Evolutionary conservation across 192 early-diverging fungal genomes (phyloP), one percentile per base, ranked within the genome.

Genomic region (Pecoramyces ruminantium): DNA sequence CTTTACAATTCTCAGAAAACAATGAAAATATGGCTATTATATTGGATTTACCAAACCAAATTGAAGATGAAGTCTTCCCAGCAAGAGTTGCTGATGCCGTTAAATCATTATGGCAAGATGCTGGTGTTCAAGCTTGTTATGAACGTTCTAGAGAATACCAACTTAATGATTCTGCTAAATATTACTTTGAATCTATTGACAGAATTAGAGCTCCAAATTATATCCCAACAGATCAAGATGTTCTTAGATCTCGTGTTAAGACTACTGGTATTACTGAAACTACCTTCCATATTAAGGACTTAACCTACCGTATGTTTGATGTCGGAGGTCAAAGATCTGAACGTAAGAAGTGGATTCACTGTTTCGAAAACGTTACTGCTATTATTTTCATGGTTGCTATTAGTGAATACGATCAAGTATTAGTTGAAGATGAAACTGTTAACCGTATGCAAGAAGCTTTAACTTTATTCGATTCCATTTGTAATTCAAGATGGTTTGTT

Each of bases 321-420:
- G 97, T 98, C 77, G 97, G 97, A 83, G 97, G 97, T 58, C 97
- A 98, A 89, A 93, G 97, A 77, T 96, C 95, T 67, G 97, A 98
- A 88, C 91, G 97, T 83, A 98, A 98, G 83, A 98, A 98, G 88
- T 97, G 97, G 97, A 96, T 97, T 82, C 97, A 97, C 87, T 98
- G 96, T 83, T 98, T 98, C 82, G 97, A 98, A 84, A 95, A 96
- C 83, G 96, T 97, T 28, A 97, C 95, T 1, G 93, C 95, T 8
- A 96, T 98, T 81, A 89, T 98, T 34, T 98, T 98, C 86, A 85
- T 98, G 84, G 96, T 97, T 27, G 97, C 97, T 34, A 96, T 97
- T 79, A 92, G 90, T 29, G 96, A 97, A 88, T 98, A 97, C 83
- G 96, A 98, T 87, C 97, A 98, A 87, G 89, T 95, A 15, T 86